A percentile compares a stretch with the other conserved stretches of the same genome.
These are phyloP conservation scores for Aureobasidium lini DNA, from an alignment of 2,329 filamentous ascomycete species.

Conservation along the genomic window DNA sequence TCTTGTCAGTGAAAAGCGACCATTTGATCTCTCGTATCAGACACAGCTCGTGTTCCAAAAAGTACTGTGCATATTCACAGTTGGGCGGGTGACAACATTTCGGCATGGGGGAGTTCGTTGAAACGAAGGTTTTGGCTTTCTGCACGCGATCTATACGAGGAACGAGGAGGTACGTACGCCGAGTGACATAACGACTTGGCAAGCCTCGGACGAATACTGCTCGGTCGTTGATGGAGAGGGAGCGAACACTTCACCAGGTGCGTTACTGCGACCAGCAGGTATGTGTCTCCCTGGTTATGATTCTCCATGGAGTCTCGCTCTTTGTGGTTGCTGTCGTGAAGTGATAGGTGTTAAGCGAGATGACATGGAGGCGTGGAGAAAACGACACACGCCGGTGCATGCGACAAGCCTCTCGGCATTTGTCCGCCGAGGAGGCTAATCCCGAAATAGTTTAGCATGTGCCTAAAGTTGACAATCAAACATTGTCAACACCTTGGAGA, in stretches of 20 bases:
- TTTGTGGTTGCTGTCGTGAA: neutral
- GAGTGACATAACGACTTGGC: slow-evolving; percentile 1
- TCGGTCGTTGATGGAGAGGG: no score
- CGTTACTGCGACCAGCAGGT: no score
- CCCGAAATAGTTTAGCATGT: neutral
- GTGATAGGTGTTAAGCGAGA: neutral
- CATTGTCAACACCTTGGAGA: neutral
- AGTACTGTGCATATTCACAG: no score
- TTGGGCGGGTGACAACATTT: no score
- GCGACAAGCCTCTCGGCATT: neutral
- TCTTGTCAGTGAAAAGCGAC: no score
- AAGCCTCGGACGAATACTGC: no score
- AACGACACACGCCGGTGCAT: neutral
- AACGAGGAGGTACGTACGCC: neutral
- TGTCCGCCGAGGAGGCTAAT: neutral
- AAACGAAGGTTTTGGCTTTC: neutral
- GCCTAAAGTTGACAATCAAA: neutral
- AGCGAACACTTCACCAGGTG: no score
- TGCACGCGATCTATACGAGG: neutral
- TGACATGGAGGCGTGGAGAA: neutral
- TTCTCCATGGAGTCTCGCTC: neutral
- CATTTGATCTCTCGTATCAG: no score
- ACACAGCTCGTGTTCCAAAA: no score
- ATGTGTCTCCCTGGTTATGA: no score
- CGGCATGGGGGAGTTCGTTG: neutral